These are phyloP conservation scores for Babesia caballi DNA, from an alignment of 169 alveolate species.

Conservation along the genomic window DNA sequence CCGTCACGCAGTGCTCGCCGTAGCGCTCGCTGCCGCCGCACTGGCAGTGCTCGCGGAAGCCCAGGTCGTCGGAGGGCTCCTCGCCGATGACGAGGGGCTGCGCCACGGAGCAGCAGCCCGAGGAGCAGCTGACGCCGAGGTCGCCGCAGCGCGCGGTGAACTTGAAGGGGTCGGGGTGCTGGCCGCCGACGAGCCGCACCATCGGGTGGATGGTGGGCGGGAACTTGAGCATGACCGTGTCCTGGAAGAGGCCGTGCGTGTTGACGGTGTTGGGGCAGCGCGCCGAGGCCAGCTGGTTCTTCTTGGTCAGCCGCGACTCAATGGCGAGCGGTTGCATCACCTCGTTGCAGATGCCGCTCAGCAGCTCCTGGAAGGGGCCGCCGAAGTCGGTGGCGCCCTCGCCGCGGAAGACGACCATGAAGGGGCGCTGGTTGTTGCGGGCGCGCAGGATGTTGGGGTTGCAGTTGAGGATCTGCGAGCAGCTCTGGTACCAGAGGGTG, in stretches of 20 bases:
- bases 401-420: slow-evolving; percentile 87
- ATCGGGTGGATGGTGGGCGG: slow-evolving; percentile 3
- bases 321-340: slow-evolving; percentile 80
- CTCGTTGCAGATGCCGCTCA: slow-evolving; percentile 84
- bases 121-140: slow-evolving; percentile 36
- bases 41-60: slow-evolving; percentile 8
- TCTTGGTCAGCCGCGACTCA: slow-evolving; percentile 14
- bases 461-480: slow-evolving; percentile 43
- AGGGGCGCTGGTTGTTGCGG: slow-evolving; percentile 77
- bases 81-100: slow-evolving; percentile 2
- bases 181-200: not conserved
- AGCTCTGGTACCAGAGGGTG: slow-evolving; percentile 62
- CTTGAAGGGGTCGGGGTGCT: slow-evolving; percentile 1
- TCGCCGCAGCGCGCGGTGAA: slow-evolving; percentile 25
- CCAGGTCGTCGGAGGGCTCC: slow-evolving; percentile 15
- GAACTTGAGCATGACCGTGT: slow-evolving; percentile 79
- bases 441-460: slow-evolving; percentile 64
- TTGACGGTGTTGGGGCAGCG: slow-evolving; percentile 84
- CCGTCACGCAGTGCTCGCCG: slow-evolving; percentile 22
- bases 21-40: slow-evolving; percentile 54
- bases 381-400: slow-evolving; percentile 92
- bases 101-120: slow-evolving; percentile 51
- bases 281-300: slow-evolving; percentile 14
- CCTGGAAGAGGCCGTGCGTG: slow-evolving; percentile 86
- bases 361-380: slow-evolving; percentile 89